Evolutionary conservation across 2,329 filamentous ascomycete species (phyloP), one percentile per base, ranked within the genome.

Genomic region (Colletotrichum shisoi): DNA sequence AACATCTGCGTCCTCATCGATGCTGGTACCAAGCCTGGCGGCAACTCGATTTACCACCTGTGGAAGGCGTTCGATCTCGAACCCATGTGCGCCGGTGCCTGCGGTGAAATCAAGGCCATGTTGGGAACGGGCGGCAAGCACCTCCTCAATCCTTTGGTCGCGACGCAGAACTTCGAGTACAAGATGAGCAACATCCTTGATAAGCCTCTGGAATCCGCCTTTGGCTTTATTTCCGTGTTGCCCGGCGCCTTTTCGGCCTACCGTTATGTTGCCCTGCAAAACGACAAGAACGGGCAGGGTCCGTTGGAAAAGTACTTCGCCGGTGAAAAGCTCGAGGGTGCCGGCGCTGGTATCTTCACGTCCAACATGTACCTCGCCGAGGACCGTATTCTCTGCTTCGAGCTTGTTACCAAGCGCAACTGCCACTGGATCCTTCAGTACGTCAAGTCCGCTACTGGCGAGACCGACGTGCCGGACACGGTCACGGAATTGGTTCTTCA

Each of bases 161-260:
- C 95, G 2, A 94, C 94, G 0, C 95, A 99, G 75, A 99, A 99
- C 76, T 99, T 99, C 73, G 95, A 99, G 82, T 99, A 99, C 85
- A 99, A 99, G 85, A 97, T 99, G 91, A 97, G 93, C 78, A 99
- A 99, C 75, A 99, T 99, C 75, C 85, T 99, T 51, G 95, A 99
- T 78, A 99, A 99, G 81, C 95, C 95, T 2, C 83, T 99, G 46
- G 95, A 99, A 77, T 98, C 94, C 4, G 92, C 94, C 0, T 99
- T 99, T 78, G 95, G 95, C 53, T 99, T 98, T 81, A 98, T 99
- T 76, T 93, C 92, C 51, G 95, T 99, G 74, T 84, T 99, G 75
- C 95, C 95, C 0, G 95, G 95, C 82, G 95, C 95, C 65, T 97
- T 99, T 79, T 98, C 94, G n/a, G 95, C 95, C 21, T 99, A 99